Evolutionary conservation across 2,329 filamentous ascomycete genomes (phyloP).

Genomic region (Ceratocystis albifundus): DNA sequence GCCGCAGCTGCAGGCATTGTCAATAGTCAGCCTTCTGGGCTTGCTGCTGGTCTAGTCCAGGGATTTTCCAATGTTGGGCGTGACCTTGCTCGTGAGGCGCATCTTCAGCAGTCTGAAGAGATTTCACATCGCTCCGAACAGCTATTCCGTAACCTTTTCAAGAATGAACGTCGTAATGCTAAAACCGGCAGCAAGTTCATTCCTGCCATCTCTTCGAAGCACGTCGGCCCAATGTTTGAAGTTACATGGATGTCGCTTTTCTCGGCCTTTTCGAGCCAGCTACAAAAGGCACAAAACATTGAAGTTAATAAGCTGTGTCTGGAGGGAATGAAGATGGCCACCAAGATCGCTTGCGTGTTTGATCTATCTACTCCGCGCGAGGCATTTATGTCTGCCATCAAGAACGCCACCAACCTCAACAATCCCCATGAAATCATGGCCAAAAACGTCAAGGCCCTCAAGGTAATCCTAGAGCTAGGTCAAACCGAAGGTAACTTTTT

Average conservation of each 20-base stretch:
- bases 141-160: slow-evolving; percentile 84
- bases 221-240: slow-evolving; percentile 97
- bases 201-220: slow-evolving; percentile 82
- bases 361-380: slow-evolving; percentile 86
- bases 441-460: slow-evolving; percentile 92
- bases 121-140: slow-evolving; percentile 65
- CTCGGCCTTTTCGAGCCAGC: slow-evolving; percentile 82
- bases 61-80: slow-evolving; percentile 84
- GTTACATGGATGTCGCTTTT: slow-evolving; percentile 99
- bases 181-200: slow-evolving; percentile 67
- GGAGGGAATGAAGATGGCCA: slow-evolving; percentile 88
- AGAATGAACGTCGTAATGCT: slow-evolving; percentile 73
- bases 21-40: slow-evolving; percentile 50
- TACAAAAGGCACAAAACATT: slow-evolving; percentile 85
- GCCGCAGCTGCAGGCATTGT: slow-evolving; percentile 65
- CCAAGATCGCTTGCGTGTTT: slow-evolving; percentile 85
- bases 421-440: slow-evolving; percentile 90
- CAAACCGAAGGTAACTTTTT: slow-evolving; percentile 85
- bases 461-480: slow-evolving; percentile 81
- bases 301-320: slow-evolving; percentile 87
- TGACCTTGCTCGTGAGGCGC: slow-evolving; percentile 84
- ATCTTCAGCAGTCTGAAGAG: slow-evolving; percentile 88
- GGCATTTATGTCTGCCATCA: slow-evolving; percentile 85
- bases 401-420: slow-evolving; percentile 89
- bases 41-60: slow-evolving; percentile 75